Conservation (phyloP, 2,329 filamentous ascomycete species). For the Stachybotrys chlorohalonatus region DNA sequence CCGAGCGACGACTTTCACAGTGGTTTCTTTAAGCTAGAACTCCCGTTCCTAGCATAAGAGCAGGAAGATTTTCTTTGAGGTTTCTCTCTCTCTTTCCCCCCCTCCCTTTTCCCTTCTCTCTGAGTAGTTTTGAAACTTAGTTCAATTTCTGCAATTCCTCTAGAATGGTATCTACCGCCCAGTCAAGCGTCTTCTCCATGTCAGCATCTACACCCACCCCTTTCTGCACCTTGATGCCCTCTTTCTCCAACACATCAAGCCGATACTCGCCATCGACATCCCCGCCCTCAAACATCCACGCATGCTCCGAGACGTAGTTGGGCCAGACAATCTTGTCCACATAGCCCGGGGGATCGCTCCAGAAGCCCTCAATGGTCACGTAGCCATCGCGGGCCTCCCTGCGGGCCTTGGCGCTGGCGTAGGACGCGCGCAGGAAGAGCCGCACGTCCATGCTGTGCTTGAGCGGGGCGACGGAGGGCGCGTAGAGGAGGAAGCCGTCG, state of each 20-base stretch:
- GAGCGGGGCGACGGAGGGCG: conserved; percentile 43
- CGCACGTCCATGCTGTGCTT: conserved; percentile 60
- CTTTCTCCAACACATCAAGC: conserved; percentile 30
- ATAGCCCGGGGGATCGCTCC: conserved; percentile 89
- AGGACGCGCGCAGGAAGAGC: conserved; percentile 67
- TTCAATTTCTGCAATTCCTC: conserved; percentile 19
- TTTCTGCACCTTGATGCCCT: conserved; percentile 40
- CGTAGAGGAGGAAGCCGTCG: conserved; percentile 84
- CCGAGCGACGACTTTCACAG: not conserved
- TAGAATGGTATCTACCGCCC: conserved; percentile 59
- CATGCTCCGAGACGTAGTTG: conserved; percentile 76
- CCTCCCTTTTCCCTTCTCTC: too few species aligned
- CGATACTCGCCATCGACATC: conserved; percentile 54
- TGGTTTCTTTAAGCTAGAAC: not conserved
- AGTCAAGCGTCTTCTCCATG: conserved; percentile 54
- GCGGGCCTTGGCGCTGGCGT: conserved; percentile 52
- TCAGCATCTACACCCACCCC: conserved; percentile 39
- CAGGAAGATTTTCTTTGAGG: too few species aligned
- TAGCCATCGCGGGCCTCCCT: conserved; percentile 65
- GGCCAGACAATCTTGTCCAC: conserved; percentile 95
- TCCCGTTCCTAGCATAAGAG: too few species aligned
- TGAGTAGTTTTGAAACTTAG: not conserved
- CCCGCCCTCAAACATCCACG: conserved; percentile 65
- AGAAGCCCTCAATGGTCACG: conserved; percentile 81
- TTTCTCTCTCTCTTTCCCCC: too few species aligned